Evolutionary conservation across 768 basidiomycete species (phyloP).

Genomic region (Hygrophorus pudorinus): DNA sequence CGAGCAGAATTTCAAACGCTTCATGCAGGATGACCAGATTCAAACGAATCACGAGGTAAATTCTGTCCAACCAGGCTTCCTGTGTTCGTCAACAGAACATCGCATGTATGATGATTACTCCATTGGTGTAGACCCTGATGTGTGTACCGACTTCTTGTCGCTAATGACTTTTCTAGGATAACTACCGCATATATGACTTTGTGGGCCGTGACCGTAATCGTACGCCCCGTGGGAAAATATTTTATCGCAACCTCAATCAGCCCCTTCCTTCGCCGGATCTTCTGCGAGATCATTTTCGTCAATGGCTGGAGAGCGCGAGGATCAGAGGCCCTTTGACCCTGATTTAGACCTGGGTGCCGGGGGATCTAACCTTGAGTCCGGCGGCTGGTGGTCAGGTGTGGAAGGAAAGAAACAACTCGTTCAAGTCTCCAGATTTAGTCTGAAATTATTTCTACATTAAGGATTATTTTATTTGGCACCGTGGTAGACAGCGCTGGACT

Average conservation of each 20-base stretch:
- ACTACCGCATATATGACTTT: conserved; percentile 11
- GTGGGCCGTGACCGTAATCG: conserved; percentile 9
- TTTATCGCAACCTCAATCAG: conserved; percentile 8
- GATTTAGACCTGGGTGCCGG: conserved; percentile 1
- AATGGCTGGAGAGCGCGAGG: conserved; percentile 10
- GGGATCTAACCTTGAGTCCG: not conserved
- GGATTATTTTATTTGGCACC: too few relatives aligned
- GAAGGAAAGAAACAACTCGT: conserved; percentile 2
- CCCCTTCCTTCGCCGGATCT: conserved; percentile 15
- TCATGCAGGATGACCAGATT: conserved; percentile 13
- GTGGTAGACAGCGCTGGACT: too few relatives aligned
- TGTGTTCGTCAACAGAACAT: conserved; percentile 12
- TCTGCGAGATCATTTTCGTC: conserved; percentile 15
- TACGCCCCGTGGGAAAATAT: conserved; percentile 10
- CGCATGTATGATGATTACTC: conserved; percentile 12
- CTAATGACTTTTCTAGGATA: conserved; percentile 3
- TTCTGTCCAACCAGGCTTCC: conserved; percentile 13
- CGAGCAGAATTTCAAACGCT: conserved; percentile 9
- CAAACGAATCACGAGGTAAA: conserved; percentile 10
- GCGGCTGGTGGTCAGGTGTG: not conserved
- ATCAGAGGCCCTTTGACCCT: conserved; percentile 4
- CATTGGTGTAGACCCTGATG: conserved; percentile 13
- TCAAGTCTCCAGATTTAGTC: too few relatives aligned
- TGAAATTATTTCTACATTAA: too few relatives aligned
- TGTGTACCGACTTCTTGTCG: conserved; percentile 5